Evolutionary conservation across 495 filamentous ascomycete genomes (phyloP).

Genomic region (Letharia lupina): DNA sequence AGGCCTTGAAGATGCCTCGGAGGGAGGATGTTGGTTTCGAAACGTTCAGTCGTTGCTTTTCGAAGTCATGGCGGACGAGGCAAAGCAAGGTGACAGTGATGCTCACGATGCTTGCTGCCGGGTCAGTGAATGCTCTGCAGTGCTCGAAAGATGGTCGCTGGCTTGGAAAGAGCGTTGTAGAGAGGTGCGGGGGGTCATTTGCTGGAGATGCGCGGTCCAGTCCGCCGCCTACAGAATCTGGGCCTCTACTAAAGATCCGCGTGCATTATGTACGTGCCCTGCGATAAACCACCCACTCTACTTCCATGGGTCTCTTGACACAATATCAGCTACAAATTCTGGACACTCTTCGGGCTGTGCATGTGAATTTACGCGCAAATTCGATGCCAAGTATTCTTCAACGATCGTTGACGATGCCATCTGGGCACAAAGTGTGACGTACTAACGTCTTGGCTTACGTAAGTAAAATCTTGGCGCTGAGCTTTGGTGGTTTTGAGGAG

Average conservation of each 20-base stretch:
- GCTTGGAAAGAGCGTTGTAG: neutral
- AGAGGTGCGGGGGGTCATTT: neutral
- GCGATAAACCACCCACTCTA: neutral
- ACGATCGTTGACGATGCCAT: neutral
- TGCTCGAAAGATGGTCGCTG: neutral
- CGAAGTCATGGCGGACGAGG: constrained; percentile 8
- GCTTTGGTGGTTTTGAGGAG: neutral
- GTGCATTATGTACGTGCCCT: neutral
- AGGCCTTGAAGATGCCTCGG: neutral
- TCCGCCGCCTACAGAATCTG: neutral
- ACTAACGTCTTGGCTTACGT: neutral
- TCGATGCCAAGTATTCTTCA: neutral
- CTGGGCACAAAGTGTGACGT: constrained; percentile 14
- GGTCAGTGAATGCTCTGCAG: neutral
- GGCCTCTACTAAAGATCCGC: neutral
- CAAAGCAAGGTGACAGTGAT: constrained; percentile 14
- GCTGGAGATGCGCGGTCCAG: constrained; percentile 1
- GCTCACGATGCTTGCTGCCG: constrained; percentile 14
- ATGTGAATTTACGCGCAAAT: neutral
- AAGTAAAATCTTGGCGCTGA: constrained; percentile 12
- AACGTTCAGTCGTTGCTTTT: constrained; percentile 2
- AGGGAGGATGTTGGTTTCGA: neutral
- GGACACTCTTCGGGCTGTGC: neutral
- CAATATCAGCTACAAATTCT: neutral
- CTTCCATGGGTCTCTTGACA: neutral